phyloP scores from a whole-genome alignment of 2,329 filamentous ascomycete genomes.

The Aureobasidium sp. region DNA sequence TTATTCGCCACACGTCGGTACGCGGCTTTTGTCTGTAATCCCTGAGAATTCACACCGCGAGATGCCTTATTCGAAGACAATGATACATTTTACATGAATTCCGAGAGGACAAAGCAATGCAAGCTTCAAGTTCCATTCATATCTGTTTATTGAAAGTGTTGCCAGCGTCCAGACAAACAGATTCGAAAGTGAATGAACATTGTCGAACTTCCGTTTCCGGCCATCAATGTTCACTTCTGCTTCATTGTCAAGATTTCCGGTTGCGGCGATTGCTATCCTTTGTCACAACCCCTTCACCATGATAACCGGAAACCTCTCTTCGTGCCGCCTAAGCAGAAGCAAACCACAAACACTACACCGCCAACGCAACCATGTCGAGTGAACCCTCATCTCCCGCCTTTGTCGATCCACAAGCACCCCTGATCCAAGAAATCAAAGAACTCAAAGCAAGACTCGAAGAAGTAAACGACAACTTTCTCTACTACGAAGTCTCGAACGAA shows the following conservation, averaged over 20 bases:
- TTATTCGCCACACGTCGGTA: background rate
- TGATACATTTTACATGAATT: background rate
- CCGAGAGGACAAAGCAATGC: background rate
- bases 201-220: background rate
- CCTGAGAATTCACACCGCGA: background rate
- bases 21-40: background rate
- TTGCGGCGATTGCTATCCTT: background rate
- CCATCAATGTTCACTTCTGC: background rate
- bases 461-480: background rate
- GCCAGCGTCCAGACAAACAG: background rate
- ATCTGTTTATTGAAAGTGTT: background rate
- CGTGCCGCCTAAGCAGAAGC: background rate
- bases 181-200: background rate
- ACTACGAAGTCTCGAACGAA: background rate
- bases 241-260: background rate
- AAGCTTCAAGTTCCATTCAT: background rate
- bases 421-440: background rate
- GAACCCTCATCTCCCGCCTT: background rate
- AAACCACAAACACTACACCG: background rate
- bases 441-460: background rate
- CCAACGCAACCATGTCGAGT: background rate
- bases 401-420: background rate
- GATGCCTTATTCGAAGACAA: background rate
- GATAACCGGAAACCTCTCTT: background rate
- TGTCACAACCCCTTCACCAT: background rate